Evolutionary conservation across 345 rosid species (phyloP).

Genomic region (Lagerstroemia speciosa): DNA sequence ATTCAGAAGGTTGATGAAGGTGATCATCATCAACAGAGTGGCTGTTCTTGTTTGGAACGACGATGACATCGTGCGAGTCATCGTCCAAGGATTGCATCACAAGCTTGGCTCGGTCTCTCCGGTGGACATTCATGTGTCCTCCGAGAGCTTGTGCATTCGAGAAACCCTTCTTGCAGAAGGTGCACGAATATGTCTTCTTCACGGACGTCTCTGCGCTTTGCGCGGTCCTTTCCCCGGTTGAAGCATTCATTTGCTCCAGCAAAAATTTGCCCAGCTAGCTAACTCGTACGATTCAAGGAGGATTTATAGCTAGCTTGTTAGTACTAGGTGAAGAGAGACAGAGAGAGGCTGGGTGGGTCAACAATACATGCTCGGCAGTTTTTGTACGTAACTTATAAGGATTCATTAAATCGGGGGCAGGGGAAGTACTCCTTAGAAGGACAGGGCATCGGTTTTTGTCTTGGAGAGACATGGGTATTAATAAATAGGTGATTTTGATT

Average conservation of each 20-base stretch:
- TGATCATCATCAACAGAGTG: background rate
- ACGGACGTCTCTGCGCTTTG: constrained; percentile 1
- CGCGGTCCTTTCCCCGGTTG: background rate
- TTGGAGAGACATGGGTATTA: background rate
- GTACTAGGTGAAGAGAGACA: background rate
- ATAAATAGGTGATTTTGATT: too few relatives aligned
- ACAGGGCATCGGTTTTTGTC: too few relatives aligned
- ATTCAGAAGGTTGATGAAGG: background rate
- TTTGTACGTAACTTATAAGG: background rate
- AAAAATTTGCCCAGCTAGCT: background rate
- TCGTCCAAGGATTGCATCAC: constrained; percentile 23
- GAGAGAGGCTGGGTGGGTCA: background rate
- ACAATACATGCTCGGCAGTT: background rate
- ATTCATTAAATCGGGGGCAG: background rate
- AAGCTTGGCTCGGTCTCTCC: constrained; percentile 48
- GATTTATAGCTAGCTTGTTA: background rate
- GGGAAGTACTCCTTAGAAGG: too few relatives aligned
- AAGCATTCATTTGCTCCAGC: background rate
- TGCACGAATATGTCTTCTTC: constrained; percentile 30
- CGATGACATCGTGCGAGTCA: constrained; percentile 2
- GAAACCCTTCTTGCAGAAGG: constrained; percentile 57
- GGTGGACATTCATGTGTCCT: constrained; percentile 67
- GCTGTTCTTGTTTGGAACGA: background rate
- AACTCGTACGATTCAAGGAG: background rate
- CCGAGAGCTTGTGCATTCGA: constrained; percentile 68